A percentile compares a stretch with the other conserved stretches of the same genome.
These are phyloP conservation scores for Cucurbita argyrosperma DNA, from an alignment of 306 rosid genomes.

Conservation along the genomic window DNA sequence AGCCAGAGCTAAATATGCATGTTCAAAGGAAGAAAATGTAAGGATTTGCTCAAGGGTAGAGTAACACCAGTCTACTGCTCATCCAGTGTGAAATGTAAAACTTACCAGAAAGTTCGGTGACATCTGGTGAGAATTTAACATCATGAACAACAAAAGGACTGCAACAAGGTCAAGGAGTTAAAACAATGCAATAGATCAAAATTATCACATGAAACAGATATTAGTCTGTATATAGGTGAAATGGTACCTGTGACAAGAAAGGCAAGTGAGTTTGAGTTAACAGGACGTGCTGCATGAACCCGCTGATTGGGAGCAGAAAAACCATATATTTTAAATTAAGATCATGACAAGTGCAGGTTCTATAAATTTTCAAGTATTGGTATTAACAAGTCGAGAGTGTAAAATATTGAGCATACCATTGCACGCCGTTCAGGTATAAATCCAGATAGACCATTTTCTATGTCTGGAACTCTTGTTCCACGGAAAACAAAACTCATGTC, in stretches of 20 bases:
- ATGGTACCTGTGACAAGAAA: slow-evolving; percentile 86
- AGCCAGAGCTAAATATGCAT: slow-evolving; percentile 59
- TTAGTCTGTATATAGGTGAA: background rate
- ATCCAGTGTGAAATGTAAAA: slow-evolving; percentile 10
- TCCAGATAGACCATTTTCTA: slow-evolving; percentile 70
- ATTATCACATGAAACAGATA: background rate
- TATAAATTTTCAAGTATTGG: background rate
- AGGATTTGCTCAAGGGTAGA: background rate
- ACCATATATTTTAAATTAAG: background rate
- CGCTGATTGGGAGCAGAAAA: slow-evolving; percentile 22
- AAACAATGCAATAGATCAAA: background rate
- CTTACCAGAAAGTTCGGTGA: slow-evolving; percentile 86
- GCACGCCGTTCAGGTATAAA: slow-evolving; percentile 67
- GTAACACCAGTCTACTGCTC: slow-evolving; percentile 1
- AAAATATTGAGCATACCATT: slow-evolving; percentile 33
- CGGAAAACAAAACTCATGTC: slow-evolving; percentile 86
- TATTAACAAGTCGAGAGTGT: background rate
- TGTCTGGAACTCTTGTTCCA: slow-evolving; percentile 61
- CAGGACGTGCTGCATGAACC: slow-evolving; percentile 61
- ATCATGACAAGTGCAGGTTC: background rate
- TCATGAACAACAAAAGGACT: slow-evolving; percentile 85
- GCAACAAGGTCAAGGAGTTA: slow-evolving; percentile 17
- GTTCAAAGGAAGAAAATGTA: background rate
- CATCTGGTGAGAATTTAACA: slow-evolving; percentile 86
- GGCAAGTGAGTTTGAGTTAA: slow-evolving; percentile 77